These are phyloP conservation scores for Lachancea quebecensis DNA, from an alignment of 805 yeast species.

Conservation along the genomic window DNA sequence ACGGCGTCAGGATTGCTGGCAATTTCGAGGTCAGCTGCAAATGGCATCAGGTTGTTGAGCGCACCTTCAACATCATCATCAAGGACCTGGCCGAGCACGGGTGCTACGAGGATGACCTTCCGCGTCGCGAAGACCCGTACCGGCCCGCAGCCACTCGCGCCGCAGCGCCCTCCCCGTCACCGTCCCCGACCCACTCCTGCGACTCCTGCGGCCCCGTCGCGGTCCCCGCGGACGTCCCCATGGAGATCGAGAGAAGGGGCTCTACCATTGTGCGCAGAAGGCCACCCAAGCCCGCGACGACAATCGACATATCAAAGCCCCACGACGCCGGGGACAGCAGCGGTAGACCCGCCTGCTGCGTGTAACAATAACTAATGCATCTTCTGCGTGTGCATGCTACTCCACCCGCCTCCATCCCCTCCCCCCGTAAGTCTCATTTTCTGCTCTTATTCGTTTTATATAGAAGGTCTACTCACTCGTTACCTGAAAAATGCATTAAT, in stretches of 20 bases:
- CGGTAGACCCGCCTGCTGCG: conserved; percentile 2
- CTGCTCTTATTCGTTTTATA: background rate
- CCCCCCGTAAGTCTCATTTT: background rate
- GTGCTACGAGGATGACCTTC: conserved; percentile 29
- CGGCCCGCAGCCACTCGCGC: background rate
- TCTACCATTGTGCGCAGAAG: conserved; percentile 4
- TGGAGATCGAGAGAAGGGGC: conserved; percentile 2
- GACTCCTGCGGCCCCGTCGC: background rate
- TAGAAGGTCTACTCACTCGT: background rate
- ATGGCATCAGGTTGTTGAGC: conserved; percentile 34
- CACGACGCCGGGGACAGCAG: background rate
- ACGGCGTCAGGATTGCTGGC: conserved; percentile 33
- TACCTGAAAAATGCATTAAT: conserved; percentile 12
- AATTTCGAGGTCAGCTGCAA: conserved; percentile 44
- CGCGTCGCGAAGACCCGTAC: background rate
- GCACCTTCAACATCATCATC: conserved; percentile 34
- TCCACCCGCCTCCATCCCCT: too few species aligned
- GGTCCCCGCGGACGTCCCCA: background rate
- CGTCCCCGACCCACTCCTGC: background rate
- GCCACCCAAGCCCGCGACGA: background rate
- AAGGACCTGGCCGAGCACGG: conserved; percentile 37
- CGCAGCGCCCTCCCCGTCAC: too few species aligned
- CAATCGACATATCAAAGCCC: conserved; percentile 6
- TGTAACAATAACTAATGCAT: background rate
- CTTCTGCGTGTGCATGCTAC: background rate